Evolutionary conservation across 257 asterid genomes (phyloP), one percentile per base, ranked within the genome.

Genomic region (Salvia hispanica): DNA sequence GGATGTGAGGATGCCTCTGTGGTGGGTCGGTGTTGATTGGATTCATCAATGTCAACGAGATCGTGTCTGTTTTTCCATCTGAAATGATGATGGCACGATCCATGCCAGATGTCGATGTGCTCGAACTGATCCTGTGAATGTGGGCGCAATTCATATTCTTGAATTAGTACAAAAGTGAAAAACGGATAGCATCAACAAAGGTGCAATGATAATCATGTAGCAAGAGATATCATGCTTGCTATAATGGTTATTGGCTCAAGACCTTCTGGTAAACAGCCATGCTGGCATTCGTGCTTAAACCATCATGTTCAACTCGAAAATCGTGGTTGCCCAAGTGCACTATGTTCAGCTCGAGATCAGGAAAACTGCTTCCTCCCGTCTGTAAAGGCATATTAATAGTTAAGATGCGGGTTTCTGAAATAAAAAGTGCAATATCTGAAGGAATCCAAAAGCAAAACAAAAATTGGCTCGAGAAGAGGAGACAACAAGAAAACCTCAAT

Each of bases 91-190:
- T 88, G 97, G 62, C 74, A 46, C 25, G 88, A 74, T 39, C 85
- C 84, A 28, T 85, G 84, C 99, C 99, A 93, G 66, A 93, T 81
- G 80, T 93, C 85, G 78, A 90, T 87, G 77, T 88, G 91, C 82
- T 88, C 91, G 78, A 75, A 77, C 61, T 89, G 82, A 71, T 85
- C 97, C 99, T 94, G 82, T 75, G 80, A 71, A 6, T 16, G 56
- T 47, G 47, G 58, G 58, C 18, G 54, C 40, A 56, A 60, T 59
- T 61, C 67, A 40, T 34, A 71, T 62, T 15, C 25, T 58, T 40
- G 50, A 62, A 40, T 74, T 71, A 73, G 62, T 12, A 57, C 36
- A 61, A 14, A 46, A 9, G 36, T 55, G 67, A 33, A 65, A 33
- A 77, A 36, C 12, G 14, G 7, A 54, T 6, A 25, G 9, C 6